Evolutionary conservation across 2,329 filamentous ascomycete genomes (phyloP).

Genomic region (Aspergillus sp.): DNA sequence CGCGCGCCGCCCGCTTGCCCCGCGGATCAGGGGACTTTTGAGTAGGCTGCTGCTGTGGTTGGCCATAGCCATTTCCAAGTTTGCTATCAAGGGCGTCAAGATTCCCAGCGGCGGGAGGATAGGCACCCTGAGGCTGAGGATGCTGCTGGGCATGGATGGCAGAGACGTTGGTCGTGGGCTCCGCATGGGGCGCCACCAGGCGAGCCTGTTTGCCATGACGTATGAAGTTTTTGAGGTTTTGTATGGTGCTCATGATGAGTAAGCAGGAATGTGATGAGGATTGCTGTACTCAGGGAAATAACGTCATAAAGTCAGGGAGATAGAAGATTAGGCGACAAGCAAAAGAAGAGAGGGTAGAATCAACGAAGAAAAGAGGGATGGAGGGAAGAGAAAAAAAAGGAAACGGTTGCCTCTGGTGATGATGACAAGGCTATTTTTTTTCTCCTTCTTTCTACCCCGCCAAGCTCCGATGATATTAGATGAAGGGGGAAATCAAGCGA

Average conservation of each 20-base stretch:
- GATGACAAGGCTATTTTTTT: no score
- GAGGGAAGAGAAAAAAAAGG: constrained; percentile 1
- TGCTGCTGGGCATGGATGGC: constrained; percentile 61
- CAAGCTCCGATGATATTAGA: no score
- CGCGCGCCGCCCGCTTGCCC: constrained; percentile 41
- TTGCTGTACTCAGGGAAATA: neutral
- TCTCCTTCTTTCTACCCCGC: no score
- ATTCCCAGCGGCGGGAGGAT: constrained; percentile 52
- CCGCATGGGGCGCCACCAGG: constrained; percentile 55
- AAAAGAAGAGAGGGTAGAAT: constrained; percentile 2
- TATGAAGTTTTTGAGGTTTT: constrained; percentile 97
- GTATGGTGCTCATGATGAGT: constrained; percentile 65
- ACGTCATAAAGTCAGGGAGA: neutral
- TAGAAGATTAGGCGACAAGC: neutral
- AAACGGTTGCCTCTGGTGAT: neutral
- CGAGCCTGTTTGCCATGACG: constrained; percentile 96
- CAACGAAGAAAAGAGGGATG: neutral
- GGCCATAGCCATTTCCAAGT: constrained; percentile 59
- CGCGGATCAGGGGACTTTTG: constrained; percentile 52
- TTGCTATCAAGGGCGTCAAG: constrained; percentile 59
- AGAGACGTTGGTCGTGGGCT: constrained; percentile 60
- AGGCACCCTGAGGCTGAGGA: constrained; percentile 45
- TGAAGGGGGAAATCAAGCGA: neutral
- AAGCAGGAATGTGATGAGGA: constrained; percentile 4
- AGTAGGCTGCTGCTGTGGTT: constrained; percentile 48